A percentile compares a stretch with the other conserved stretches of the same genome.
Conservation (phyloP, 371 early-diverging fungal genomes). For the Syncephalastrum monosporum region DNA sequence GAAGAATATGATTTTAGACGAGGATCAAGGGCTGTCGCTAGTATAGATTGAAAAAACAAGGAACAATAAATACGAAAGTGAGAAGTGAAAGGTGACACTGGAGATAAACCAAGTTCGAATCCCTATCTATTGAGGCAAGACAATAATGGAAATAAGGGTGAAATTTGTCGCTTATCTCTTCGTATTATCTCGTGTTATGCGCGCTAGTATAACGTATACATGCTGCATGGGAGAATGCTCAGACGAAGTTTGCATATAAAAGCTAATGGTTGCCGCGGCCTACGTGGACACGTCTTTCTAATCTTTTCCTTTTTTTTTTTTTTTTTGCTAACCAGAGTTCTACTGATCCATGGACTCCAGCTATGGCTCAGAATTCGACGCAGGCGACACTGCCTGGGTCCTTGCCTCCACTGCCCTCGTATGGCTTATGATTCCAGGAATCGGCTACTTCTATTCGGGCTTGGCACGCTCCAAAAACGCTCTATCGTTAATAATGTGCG, state of each 20-base stretch:
- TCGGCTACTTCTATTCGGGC: slow-evolving; percentile 89
- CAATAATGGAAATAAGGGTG: too few species aligned
- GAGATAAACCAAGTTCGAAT: too few species aligned
- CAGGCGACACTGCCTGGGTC: slow-evolving; percentile 72
- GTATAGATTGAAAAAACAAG: not conserved
- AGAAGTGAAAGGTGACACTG: too few species aligned
- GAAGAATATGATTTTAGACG: not conserved
- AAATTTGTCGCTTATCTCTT: slow-evolving; percentile 6
- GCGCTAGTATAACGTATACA: not conserved
- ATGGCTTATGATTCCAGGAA: slow-evolving; percentile 80
- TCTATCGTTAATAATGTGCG: slow-evolving; percentile 65
- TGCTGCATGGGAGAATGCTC: too few species aligned
- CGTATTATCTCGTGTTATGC: not conserved
- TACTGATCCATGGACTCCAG: slow-evolving; percentile 2
- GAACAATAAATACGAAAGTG: not conserved
- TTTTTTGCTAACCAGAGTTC: slow-evolving; percentile 7
- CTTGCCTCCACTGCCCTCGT: slow-evolving; percentile 70
- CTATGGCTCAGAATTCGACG: slow-evolving; percentile 26
- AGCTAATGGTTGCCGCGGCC: not conserved
- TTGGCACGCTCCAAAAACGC: slow-evolving; percentile 82
- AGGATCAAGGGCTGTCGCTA: not conserved
- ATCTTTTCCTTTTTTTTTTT: too few species aligned
- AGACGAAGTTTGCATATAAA: too few species aligned
- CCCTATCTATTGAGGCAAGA: too few species aligned
- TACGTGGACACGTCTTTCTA: slow-evolving; percentile 3